Conservation (phyloP, 2,329 filamentous ascomycete species). For the Davidsoniella virescens region DNA sequence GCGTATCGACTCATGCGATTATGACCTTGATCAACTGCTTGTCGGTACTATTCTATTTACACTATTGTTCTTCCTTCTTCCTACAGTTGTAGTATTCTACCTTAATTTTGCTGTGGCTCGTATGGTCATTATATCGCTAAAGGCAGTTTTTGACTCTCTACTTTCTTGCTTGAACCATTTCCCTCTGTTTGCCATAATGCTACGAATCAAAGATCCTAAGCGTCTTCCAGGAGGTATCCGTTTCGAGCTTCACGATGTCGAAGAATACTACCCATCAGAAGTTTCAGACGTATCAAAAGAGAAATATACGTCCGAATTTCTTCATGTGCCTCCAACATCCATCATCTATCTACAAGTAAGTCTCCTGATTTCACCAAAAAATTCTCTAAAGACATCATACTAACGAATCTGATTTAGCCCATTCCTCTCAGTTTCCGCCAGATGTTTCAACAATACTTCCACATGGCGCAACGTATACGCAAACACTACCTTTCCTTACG, state of each 20-base stretch:
- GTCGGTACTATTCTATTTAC: conserved; percentile 95
- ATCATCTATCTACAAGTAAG: conserved; percentile 72
- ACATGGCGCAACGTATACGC: conserved; percentile 77
- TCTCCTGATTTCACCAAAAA: neutral
- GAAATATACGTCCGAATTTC: neutral
- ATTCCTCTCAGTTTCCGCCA: conserved; percentile 78
- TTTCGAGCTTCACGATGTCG: conserved; percentile 73
- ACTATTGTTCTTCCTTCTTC: conserved; percentile 81
- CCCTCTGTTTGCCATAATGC: conserved; percentile 90
- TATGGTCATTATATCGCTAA: conserved; percentile 88
- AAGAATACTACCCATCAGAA: conserved; percentile 26
- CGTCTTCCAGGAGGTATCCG: conserved; percentile 74
- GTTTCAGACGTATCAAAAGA: conserved; percentile 20
- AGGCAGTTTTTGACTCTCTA: conserved; percentile 78
- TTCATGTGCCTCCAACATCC: conserved; percentile 40
- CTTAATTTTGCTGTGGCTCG: conserved; percentile 86
- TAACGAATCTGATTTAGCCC: conserved; percentile 35
- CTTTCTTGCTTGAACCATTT: conserved; percentile 95
- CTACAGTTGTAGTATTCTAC: conserved; percentile 93
- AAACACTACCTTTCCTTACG: conserved; percentile 88
- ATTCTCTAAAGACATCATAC: neutral
- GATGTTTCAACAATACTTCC: conserved; percentile 96
- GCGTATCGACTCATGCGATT: conserved; percentile 96
- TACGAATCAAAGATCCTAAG: conserved; percentile 81
- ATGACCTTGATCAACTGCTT: conserved; percentile 90